Conservation (phyloP, 2,329 filamentous ascomycete genomes). For the Elsinoe arachidis region DNA sequence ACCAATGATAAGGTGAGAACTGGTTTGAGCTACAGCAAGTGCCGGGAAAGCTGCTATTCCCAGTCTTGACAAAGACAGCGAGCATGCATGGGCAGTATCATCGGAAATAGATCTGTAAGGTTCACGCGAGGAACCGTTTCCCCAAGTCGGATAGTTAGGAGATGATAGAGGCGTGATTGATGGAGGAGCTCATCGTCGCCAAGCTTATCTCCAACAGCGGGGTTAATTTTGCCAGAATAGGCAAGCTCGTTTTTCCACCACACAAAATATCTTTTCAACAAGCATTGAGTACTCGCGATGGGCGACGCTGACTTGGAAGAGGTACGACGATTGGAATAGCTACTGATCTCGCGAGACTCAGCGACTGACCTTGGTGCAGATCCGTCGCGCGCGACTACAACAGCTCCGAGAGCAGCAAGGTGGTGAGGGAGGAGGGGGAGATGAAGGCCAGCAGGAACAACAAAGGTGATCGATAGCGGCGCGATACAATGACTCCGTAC, state of each 20-base stretch:
- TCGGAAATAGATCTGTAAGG: background rate
- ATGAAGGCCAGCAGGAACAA: constrained; percentile 47
- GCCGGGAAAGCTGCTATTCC: too few species aligned
- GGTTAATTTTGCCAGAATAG: background rate
- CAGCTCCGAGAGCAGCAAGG: constrained; percentile 72
- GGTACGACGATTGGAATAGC: constrained; percentile 28
- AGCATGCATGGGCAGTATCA: too few species aligned
- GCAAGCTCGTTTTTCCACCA: background rate
- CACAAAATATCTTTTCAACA: background rate
- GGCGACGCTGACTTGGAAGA: constrained; percentile 59
- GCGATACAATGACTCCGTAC: background rate
- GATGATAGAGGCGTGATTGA: background rate
- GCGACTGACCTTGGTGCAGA: constrained; percentile 45
- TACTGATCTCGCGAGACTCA: background rate
- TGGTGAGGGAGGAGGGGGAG: constrained; percentile 40
- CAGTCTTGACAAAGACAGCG: too few species aligned
- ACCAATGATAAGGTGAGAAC: background rate
- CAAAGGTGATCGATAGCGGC: constrained; percentile 19
- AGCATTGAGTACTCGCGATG: constrained; percentile 36
- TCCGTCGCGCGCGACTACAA: constrained; percentile 82
- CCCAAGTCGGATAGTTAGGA: background rate
- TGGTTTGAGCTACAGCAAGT: too few species aligned
- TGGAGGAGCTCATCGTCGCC: background rate
- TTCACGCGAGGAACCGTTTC: background rate
- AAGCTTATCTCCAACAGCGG: background rate